Conservation (phyloP, 2,329 filamentous ascomycete genomes). For the Venturia carpophila region DNA sequence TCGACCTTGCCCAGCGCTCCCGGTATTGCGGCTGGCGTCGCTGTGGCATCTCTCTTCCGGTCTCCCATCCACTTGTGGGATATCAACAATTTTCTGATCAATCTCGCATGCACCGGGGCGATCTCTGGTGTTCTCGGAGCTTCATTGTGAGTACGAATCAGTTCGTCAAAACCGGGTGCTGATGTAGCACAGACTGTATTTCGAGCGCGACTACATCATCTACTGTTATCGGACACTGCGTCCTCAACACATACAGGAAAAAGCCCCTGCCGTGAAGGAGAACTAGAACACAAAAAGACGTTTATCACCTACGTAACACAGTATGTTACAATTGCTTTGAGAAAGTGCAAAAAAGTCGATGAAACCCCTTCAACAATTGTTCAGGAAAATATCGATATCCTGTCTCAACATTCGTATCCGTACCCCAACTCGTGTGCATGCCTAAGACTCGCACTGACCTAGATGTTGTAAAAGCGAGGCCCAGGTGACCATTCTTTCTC, state of each 20-base stretch:
- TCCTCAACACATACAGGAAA: background rate
- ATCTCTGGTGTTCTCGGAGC: slow-evolving; percentile 31
- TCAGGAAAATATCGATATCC: background rate
- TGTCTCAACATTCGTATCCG: background rate
- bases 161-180: background rate
- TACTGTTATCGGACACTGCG: slow-evolving; percentile 26
- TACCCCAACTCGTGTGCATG: background rate
- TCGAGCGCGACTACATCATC: slow-evolving; percentile 28
- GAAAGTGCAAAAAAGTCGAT: background rate
- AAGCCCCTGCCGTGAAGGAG: background rate
- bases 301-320: background rate
- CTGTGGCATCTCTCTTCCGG: slow-evolving; percentile 33
- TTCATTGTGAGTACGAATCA: slow-evolving; percentile 30
- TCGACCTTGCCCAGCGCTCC: slow-evolving; percentile 27
- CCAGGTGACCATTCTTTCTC: background rate
- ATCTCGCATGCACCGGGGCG: slow-evolving; percentile 33
- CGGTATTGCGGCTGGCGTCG: slow-evolving; percentile 32
- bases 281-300: background rate
- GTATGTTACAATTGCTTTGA: background rate
- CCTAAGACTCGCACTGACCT: no score
- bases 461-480: no score
- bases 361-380: background rate
- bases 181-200: slow-evolving; percentile 22
- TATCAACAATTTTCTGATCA: slow-evolving; percentile 35
- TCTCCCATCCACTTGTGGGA: slow-evolving; percentile 23